Base-by-base conservation (phyloP, 495 filamentous ascomycete species). In the Podospora fimiseda region DNA sequence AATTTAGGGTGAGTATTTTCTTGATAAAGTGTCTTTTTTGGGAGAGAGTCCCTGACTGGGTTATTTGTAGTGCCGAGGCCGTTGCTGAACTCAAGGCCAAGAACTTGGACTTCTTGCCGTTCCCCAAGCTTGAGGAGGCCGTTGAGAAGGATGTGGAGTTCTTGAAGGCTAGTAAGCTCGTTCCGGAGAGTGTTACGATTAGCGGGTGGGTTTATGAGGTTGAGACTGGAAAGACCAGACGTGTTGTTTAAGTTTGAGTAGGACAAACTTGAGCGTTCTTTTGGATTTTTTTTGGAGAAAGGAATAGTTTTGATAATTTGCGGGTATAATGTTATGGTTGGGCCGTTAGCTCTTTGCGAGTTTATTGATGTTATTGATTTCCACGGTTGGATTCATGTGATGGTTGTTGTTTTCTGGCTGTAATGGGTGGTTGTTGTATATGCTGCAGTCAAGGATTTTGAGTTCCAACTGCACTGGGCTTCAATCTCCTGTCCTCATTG, bases 131-230 rank as follows among this genome's bases (percentile, higher is more conserved):
- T 41, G 78, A 85, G 41, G 52, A 77, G 63, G 82, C 77, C 18
- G 82, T 92, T 0, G 72, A 67, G 57, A 75, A 84, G 38, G 88
- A 95, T 68, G 76, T 93, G 1, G 60, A 65, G 51, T 78, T 76
- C 52, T 59, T 93, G 62, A 85, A 79, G 71, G 69, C 58, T 23
- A 76, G 72, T 39, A 77, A 78, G 50, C 66, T 83, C 36, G 76
- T 91, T 5, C 72, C 81, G 36, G 78, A 77, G 1, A 62, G 72
- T 48, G 72, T 86, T 7, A 70, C 62, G 2, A 72, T 91, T 40
- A 87, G 78, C 11, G 88, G 89, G 1, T 92, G 85, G 82, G 61
- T 92, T 3, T 91, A 90, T 74, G 83, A 91, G 60, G 85, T 90
- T 50, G 80, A 87, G 72, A 89, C 79, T 3, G 88, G 89, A 1